Base-by-base conservation (phyloP, 371 early-diverging fungal genomes). In the Syncephalis fuscata region DNA sequence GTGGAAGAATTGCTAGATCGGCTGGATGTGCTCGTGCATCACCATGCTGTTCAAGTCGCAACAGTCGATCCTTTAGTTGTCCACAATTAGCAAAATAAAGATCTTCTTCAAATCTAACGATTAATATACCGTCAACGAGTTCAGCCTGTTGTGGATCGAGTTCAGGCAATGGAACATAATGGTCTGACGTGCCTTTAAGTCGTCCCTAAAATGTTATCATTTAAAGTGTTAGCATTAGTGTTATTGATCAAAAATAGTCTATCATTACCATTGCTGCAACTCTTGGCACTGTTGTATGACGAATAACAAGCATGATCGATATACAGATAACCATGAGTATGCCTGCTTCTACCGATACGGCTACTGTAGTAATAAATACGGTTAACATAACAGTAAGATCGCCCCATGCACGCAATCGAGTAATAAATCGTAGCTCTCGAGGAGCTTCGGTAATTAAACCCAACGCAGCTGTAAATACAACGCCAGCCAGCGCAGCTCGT, bases 81-180 rank as follows among this genome's bases (percentile, higher is more conserved):
- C 92, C 92, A 40, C 85, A 80, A 58, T 95, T 95, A 39, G 92
- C 93, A 69, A 95, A 95, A 58, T 82, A 90, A 22, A 95, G 62
- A 0, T 82, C 76, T 52, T 95, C 96, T 48, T 91, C 88, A 23
- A 95, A 72, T 44, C 81, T 72, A 48, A 95, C 77, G 50, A 95
- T 73, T 26, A 93, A 61, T 17, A 78, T 78, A 10, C 85, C 90
- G 54, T 85, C 79, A 21, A 90, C 66, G 32, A 81, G 80, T 52
- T 84, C 82, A 2, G 78, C 73, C 25, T 67, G 63, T 23, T 74
- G 67, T 11, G 77, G 71, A 37, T 76, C 68, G 16, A 11, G 17
- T 15, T 16, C 3, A 42, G n/a, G 15, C 16, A 17, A 19, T 21
- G 14, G 43, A 25, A 0, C 21, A 26, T 2, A 25, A 25, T 39